These are phyloP conservation scores for Ganoderma sinense DNA, from an alignment of 1,284 basidiomycete genomes.

Conservation along the genomic window DNA sequence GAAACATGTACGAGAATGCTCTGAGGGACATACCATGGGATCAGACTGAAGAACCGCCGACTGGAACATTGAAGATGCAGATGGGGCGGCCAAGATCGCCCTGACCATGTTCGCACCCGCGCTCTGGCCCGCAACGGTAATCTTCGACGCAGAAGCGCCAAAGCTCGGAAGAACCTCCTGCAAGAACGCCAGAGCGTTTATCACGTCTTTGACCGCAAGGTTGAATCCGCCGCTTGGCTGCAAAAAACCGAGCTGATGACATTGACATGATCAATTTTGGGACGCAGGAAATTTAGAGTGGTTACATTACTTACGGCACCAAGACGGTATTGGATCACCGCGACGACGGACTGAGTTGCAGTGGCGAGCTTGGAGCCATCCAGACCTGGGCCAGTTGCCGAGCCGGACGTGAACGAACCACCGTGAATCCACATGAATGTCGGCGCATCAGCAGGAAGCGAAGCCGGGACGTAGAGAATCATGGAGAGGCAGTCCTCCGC, in stretches of 20 bases:
- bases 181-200: slow-evolving; percentile 75
- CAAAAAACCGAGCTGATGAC: slow-evolving; percentile 74
- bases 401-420: slow-evolving; percentile 81
- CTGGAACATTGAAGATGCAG: slow-evolving; percentile 70
- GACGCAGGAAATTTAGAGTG: background rate
- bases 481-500: slow-evolving; percentile 85
- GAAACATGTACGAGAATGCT: background rate
- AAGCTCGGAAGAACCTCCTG: slow-evolving; percentile 68
- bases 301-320: slow-evolving; percentile 64
- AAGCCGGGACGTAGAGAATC: slow-evolving; percentile 72
- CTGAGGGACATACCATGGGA: slow-evolving; percentile 68
- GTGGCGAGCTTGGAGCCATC: slow-evolving; percentile 82
- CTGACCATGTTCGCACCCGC: slow-evolving; percentile 86
- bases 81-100: slow-evolving; percentile 72
- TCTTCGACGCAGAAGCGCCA: slow-evolving; percentile 68
- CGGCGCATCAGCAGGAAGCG: slow-evolving; percentile 51
- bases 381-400: slow-evolving; percentile 75
- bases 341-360: slow-evolving; percentile 82
- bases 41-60: slow-evolving; percentile 86
- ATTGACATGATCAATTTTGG: slow-evolving; percentile 8
- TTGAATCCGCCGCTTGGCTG: slow-evolving; percentile 74
- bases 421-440: slow-evolving; percentile 86
- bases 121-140: slow-evolving; percentile 91
- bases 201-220: slow-evolving; percentile 74
- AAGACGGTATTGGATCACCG: slow-evolving; percentile 85